These are phyloP conservation scores for Didymella sp. DNA, from an alignment of 2,329 filamentous ascomycete species.

Conservation along the genomic window DNA sequence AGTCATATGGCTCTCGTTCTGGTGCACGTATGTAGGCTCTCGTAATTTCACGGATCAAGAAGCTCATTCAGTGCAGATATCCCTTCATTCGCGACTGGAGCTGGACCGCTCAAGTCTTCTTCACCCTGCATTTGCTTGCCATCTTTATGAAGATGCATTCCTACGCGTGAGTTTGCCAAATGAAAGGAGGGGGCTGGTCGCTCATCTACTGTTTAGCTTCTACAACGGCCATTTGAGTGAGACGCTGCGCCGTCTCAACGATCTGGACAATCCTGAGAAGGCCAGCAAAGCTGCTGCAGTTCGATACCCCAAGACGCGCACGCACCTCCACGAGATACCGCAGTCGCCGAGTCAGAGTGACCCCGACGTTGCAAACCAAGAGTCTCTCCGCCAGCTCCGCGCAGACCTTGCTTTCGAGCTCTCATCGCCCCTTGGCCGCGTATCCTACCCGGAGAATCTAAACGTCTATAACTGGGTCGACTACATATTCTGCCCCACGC, in stretches of 20 bases:
- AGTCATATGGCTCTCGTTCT: conserved; percentile 76
- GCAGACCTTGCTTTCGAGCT: conserved; percentile 90
- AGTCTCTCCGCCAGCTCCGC: conserved; percentile 69
- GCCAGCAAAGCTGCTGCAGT: conserved; percentile 74
- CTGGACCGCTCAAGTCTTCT: conserved; percentile 96
- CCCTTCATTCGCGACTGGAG: conserved; percentile 90
- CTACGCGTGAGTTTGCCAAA: conserved; percentile 64
- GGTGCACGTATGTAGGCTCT: conserved; percentile 67
- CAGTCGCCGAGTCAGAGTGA: conserved; percentile 54
- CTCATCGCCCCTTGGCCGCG: conserved; percentile 85
- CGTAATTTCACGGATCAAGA: too few relatives aligned
- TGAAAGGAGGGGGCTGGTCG: background rate
- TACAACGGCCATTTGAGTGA: conserved; percentile 96
- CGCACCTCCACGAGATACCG: conserved; percentile 63
- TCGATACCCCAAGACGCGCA: conserved; percentile 66
- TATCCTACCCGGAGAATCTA: conserved; percentile 90
- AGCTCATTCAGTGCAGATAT: conserved; percentile 55
- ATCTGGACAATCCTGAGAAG: conserved; percentile 78
- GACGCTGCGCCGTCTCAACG: conserved; percentile 79
- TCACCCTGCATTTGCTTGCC: conserved; percentile 87
- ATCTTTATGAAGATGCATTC: conserved; percentile 99
- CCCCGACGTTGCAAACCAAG: conserved; percentile 46
- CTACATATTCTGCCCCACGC: conserved; percentile 88
- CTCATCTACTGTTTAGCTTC: conserved; percentile 59
- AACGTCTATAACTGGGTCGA: conserved; percentile 83